Evolutionary conservation across 139 green algal genomes (phyloP).

Genomic region (Chlorokybus atmophyticus): DNA sequence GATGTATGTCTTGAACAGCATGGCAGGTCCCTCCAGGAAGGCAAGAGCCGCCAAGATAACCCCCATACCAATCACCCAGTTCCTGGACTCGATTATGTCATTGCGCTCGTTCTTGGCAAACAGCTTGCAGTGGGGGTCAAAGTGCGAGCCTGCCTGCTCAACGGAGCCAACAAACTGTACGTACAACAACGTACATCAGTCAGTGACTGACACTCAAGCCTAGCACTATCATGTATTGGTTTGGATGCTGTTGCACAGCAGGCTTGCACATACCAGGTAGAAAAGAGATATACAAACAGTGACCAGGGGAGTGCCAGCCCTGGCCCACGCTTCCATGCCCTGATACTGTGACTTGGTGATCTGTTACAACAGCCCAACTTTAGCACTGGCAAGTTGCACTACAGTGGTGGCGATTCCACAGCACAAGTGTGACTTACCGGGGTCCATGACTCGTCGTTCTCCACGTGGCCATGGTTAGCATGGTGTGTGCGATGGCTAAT

Average conservation of each 20-base stretch:
- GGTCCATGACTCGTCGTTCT: slow-evolving; percentile 93
- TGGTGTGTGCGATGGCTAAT: slow-evolving; percentile 85
- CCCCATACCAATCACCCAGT: slow-evolving; percentile 67
- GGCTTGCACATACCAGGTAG: slow-evolving; percentile 48
- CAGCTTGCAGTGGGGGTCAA: slow-evolving; percentile 72
- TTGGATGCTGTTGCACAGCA: no score
- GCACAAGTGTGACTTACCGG: slow-evolving; percentile 47
- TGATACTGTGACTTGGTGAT: slow-evolving; percentile 29
- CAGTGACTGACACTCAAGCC: no score
- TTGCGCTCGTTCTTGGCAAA: slow-evolving; percentile 40
- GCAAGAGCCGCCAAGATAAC: slow-evolving; percentile 59
- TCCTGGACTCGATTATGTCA: slow-evolving; percentile 54
- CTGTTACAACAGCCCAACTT: no score
- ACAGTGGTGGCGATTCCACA: no score
- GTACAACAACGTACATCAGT: no score
- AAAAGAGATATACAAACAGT: slow-evolving; percentile 86
- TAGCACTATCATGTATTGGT: no score
- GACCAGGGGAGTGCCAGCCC: slow-evolving; percentile 52
- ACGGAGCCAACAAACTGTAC: no score
- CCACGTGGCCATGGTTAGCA: slow-evolving; percentile 83
- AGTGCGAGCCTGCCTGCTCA: slow-evolving; percentile 83
- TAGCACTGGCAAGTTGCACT: no score
- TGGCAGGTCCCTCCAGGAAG: slow-evolving; percentile 47
- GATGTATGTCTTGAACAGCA: slow-evolving; percentile 80
- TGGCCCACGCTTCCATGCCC: slow-evolving; percentile 19